Evolutionary conservation across 257 asterid species (phyloP), one percentile per base, ranked within the genome.

Genomic region (Rehmannia glutinosa): DNA sequence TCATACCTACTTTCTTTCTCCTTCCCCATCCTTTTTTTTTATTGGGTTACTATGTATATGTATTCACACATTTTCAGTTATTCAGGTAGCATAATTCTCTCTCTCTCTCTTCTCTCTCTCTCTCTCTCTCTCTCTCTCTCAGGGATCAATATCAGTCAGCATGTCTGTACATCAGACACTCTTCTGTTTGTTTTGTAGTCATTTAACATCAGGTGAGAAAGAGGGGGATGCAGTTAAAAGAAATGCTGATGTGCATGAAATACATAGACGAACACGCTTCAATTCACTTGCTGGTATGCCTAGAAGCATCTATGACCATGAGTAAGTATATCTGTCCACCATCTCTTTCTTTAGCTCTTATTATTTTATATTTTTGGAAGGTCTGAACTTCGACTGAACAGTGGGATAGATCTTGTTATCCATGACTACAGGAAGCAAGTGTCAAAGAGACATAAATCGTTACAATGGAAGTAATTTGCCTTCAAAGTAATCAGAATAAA

Each of bases 81-180:
- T 42, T 62, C 63, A 49, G 62, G 24, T 60, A 50, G 45, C 71
- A 42, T 39, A 13, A 59, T n/a, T n/a, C n/a, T n/a, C n/a, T n/a
- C n/a, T n/a, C n/a, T n/a, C n/a, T n/a, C n/a, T n/a, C n/a, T n/a
- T n/a, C n/a, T n/a, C n/a, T n/a, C n/a, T n/a, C 35, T 35, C 46
- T 32, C 10, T 70, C 17, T 6, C 39, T 53, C 33, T 9, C 24
- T 78, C 21, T 70, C 17, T 27, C 54, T 70, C 73, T 46, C 85
- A 94, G 99, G 99, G 99, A 81, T 84, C 99, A 15, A 62, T 94
- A 78, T 81, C 99, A 56, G 96, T 94, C 68, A 91, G 99, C 73
- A 85, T 94, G 98, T 88, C 99, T 27, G 69, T 94, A 71, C 83
- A 94, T 84, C 99, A 94, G 84, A 91, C 99, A 3, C 81, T 87